Evolutionary conservation across 306 rosid genomes (phyloP).

Genomic region (Cicer arietinum): DNA sequence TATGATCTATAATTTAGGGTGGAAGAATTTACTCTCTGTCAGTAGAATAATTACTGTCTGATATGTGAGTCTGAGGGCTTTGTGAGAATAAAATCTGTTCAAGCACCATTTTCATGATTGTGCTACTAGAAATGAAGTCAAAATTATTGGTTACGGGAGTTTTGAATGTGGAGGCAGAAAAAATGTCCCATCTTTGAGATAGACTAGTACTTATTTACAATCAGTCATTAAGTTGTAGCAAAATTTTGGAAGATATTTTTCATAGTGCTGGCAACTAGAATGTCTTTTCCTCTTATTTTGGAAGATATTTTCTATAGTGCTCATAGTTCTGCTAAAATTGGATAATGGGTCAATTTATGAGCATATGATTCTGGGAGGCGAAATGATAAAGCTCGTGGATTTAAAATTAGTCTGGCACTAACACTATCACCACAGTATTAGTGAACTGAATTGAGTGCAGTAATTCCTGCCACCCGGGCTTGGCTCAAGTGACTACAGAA

Average conservation of each 20-base stretch:
- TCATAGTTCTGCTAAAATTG: conserved; percentile 25
- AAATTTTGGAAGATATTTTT: background rate
- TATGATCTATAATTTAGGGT: conserved; percentile 6
- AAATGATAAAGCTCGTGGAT: background rate
- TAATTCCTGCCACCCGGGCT: background rate
- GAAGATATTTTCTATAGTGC: background rate
- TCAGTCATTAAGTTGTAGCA: conserved; percentile 19
- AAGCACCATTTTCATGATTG: background rate
- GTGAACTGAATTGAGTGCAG: background rate
- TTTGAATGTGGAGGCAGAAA: conserved; percentile 5
- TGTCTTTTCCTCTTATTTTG: background rate
- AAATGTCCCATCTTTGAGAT: background rate
- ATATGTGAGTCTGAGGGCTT: conserved; percentile 7
- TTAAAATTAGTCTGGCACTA: conserved; percentile 8
- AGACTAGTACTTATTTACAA: background rate
- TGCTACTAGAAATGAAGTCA: background rate
- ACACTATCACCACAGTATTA: background rate
- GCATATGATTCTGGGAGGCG: background rate
- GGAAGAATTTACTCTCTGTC: conserved; percentile 15
- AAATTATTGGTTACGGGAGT: background rate
- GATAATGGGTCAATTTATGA: background rate
- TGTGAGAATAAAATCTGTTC: background rate
- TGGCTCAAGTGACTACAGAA: conserved; percentile 3
- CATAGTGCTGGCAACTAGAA: background rate
- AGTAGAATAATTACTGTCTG: conserved; percentile 3